Conservation (phyloP, 352 stramenopile species). For the Globisporangium alternatum region DNA sequence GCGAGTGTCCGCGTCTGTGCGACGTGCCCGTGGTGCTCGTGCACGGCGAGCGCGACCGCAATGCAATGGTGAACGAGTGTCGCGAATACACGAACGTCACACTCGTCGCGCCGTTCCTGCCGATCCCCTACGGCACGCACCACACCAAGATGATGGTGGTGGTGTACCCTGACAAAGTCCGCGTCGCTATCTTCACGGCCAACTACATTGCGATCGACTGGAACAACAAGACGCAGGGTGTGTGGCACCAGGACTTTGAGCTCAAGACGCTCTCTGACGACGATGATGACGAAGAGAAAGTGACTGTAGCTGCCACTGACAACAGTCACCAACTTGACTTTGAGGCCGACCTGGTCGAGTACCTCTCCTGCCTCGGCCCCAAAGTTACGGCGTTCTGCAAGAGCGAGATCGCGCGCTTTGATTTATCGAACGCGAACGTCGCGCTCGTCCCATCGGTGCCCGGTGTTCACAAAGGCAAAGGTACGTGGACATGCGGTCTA, state of each 20-base stretch:
- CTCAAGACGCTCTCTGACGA: conserved; percentile 43
- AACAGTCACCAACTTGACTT: conserved; percentile 33
- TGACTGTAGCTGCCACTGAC: neutral
- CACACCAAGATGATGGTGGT: conserved; percentile 87
- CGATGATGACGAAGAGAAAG: conserved; percentile 25
- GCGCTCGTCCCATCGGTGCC: conserved; percentile 67
- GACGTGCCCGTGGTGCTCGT: conserved; percentile 73
- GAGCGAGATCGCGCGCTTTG: conserved; percentile 44
- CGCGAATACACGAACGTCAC: conserved; percentile 57
- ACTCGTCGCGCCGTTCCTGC: conserved; percentile 57
- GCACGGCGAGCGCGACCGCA: conserved; percentile 63
- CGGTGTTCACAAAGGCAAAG: conserved; percentile 64
- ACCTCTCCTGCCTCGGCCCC: conserved; percentile 50
- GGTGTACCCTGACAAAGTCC: conserved; percentile 57
- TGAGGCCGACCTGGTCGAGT: conserved; percentile 57
- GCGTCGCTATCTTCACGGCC: conserved; percentile 82
- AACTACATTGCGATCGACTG: conserved; percentile 83
- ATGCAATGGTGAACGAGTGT: conserved; percentile 57
- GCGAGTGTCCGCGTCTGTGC: conserved; percentile 48
- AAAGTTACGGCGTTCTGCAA: conserved; percentile 44
- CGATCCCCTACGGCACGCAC: conserved; percentile 83
- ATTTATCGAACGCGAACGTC: conserved; percentile 59
- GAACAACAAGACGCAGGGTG: conserved; percentile 80
- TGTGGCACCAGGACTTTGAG: conserved; percentile 83
- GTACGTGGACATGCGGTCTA: conserved; percentile 19